phyloP scores from a whole-genome alignment of 2,329 filamentous ascomycete genomes.

The Cladosporium sp. region DNA sequence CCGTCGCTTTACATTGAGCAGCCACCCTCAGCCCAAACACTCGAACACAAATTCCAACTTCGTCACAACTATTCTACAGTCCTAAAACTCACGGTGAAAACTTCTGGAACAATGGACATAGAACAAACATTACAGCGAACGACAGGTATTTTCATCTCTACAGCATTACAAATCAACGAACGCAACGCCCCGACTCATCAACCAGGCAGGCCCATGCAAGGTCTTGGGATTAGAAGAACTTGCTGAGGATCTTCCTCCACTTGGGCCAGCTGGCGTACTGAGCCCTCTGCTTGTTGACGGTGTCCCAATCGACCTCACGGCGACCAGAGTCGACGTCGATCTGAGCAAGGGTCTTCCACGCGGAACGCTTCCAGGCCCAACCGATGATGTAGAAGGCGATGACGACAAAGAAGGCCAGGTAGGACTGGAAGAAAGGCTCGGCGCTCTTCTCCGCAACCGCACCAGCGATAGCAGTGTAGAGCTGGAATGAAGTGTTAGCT shows the following conservation, averaged over 20 bases:
- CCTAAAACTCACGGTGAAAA: no score
- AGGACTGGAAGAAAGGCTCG: constrained; percentile 26
- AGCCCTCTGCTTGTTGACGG: constrained; percentile 53
- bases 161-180: not conserved
- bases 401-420: constrained; percentile 27
- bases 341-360: constrained; percentile 55
- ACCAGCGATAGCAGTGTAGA: constrained; percentile 34
- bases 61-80: no score
- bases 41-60: no score
- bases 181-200: not conserved
- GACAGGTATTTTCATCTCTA: not conserved
- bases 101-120: no score
- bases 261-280: constrained; percentile 49
- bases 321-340: constrained; percentile 66
- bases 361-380: constrained; percentile 45
- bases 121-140: no score
- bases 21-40: no score
- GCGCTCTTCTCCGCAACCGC: constrained; percentile 14
- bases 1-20: no score
- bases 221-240: constrained; percentile 22
- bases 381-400: constrained; percentile 26
- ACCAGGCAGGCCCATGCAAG: not conserved
- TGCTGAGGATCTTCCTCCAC: constrained; percentile 40
- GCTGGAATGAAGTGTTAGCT: constrained; percentile 44
- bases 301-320: constrained; percentile 62